Percentiles rank a stretch among this genome's conserved stretches.
Conservation (phyloP, 257 asterid genomes). For the Solanum gracilifrons region DNA sequence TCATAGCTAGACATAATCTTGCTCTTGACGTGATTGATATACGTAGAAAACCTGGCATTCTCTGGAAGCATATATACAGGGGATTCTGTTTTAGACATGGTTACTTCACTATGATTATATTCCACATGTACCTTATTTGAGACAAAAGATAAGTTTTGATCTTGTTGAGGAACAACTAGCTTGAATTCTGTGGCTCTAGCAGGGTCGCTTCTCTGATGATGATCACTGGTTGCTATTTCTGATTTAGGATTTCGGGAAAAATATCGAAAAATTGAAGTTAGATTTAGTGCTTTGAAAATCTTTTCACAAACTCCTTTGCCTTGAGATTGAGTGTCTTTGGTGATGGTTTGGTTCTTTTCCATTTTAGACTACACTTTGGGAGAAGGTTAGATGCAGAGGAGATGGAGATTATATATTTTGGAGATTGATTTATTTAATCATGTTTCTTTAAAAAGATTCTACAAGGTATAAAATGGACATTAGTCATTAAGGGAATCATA, state of each 20-base stretch:
- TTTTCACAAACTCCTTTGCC: not conserved
- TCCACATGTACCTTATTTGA: not conserved
- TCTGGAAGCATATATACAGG: not conserved
- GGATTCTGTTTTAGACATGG: not conserved
- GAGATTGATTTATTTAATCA: not conserved
- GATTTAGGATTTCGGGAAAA: not conserved
- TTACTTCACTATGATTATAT: not conserved
- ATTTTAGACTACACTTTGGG: not conserved
- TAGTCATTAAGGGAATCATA: not conserved
- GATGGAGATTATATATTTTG: not conserved
- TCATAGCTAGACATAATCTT: slow-evolving; percentile 14
- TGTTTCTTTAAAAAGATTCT: not conserved
- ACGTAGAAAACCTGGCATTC: not conserved
- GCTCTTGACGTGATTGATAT: slow-evolving; percentile 5
- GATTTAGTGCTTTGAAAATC: not conserved
- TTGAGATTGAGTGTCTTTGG: not conserved
- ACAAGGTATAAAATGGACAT: not conserved
- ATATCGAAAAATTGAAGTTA: not conserved
- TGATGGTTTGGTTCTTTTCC: not conserved
- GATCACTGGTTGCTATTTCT: not conserved
- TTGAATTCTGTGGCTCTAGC: not conserved
- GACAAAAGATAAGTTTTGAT: not conserved
- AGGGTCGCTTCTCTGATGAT: not conserved
- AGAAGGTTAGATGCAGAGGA: not conserved
- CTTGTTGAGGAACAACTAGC: not conserved